Evolutionary conservation across 768 basidiomycete genomes (phyloP).

Genomic region (Pleurotus giganteus): DNA sequence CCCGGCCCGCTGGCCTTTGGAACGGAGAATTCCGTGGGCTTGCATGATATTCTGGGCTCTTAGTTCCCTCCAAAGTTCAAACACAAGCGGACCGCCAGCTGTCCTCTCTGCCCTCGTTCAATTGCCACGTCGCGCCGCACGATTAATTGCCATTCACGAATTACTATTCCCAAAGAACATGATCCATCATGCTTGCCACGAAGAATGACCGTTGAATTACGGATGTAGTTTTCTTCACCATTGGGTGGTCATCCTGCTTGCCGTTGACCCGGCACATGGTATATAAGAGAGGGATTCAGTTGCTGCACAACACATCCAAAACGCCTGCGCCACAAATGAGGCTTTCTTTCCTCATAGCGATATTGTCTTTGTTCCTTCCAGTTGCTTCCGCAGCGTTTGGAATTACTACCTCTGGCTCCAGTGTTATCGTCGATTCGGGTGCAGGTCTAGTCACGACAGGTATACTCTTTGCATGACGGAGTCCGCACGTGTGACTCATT

Average conservation of each 20-base stretch:
- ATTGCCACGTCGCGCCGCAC: not conserved
- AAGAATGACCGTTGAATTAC: conserved; percentile 9
- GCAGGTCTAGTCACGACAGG: conserved; percentile 43
- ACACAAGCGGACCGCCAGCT: not conserved
- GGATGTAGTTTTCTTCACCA: not conserved
- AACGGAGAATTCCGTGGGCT: not conserved
- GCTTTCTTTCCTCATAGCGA: conserved; percentile 16
- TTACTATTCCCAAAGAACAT: not conserved
- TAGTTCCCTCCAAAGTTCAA: not conserved
- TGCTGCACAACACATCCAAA: not conserved
- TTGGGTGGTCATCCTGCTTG: not conserved
- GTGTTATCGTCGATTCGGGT: conserved; percentile 42
- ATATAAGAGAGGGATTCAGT: conserved; percentile 10
- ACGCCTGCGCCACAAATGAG: conserved; percentile 18
- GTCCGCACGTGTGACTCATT: not conserved
- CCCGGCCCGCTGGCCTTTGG: not conserved
- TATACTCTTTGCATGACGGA: conserved; percentile 18
- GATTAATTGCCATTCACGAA: not conserved
- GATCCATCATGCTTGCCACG: not conserved
- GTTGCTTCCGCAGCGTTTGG: conserved; percentile 44
- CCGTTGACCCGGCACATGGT: not conserved
- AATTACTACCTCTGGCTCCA: conserved; percentile 38
- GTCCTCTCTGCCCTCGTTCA: not conserved
- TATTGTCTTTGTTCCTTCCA: conserved; percentile 25
- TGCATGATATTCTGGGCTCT: not conserved